phyloP scores from a whole-genome alignment of 2,329 filamentous ascomycete genomes.

The Colletotrichum agaves region DNA sequence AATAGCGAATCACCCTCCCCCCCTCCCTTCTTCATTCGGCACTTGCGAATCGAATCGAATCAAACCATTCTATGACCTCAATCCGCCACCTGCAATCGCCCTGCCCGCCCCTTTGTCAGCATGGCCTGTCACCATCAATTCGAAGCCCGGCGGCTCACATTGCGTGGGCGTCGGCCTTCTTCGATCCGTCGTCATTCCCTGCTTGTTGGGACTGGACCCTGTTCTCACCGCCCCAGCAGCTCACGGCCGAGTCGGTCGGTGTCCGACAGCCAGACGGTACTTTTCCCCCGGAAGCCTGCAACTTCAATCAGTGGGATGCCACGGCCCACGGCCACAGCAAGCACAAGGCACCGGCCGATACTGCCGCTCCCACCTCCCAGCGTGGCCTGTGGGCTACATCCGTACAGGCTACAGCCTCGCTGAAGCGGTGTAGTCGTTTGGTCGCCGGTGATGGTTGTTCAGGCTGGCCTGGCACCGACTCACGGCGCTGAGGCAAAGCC shows the following conservation, averaged over 20 bases:
- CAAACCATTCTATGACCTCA: background rate
- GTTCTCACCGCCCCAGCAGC: conserved; percentile 21
- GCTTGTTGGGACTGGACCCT: background rate
- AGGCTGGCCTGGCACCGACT: background rate
- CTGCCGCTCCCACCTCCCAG: background rate
- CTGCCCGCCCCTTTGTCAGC: background rate
- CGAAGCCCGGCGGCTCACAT: background rate
- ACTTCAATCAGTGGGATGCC: conserved; percentile 19
- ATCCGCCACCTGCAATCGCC: conserved; percentile 19
- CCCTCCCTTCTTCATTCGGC: background rate
- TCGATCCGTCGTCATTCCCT: background rate
- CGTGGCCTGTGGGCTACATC: background rate
- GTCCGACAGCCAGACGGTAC: conserved; percentile 11
- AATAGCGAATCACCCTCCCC: background rate
- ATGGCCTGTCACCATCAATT: background rate
- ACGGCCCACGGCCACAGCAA: background rate
- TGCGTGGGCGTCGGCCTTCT: background rate
- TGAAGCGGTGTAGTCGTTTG: conserved; percentile 12
- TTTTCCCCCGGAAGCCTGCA: conserved; percentile 8
- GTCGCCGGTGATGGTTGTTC: background rate
- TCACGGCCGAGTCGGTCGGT: conserved; percentile 29
- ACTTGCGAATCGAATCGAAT: background rate
- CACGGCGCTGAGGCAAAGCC: background rate
- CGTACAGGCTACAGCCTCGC: conserved; percentile 3
- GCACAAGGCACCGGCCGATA: background rate